Percentiles rank a stretch among this genome's conserved stretches.
Evolutionary conservation across 1,284 basidiomycete species (phyloP).

Genomic region (Malassezia vespertilionis): DNA sequence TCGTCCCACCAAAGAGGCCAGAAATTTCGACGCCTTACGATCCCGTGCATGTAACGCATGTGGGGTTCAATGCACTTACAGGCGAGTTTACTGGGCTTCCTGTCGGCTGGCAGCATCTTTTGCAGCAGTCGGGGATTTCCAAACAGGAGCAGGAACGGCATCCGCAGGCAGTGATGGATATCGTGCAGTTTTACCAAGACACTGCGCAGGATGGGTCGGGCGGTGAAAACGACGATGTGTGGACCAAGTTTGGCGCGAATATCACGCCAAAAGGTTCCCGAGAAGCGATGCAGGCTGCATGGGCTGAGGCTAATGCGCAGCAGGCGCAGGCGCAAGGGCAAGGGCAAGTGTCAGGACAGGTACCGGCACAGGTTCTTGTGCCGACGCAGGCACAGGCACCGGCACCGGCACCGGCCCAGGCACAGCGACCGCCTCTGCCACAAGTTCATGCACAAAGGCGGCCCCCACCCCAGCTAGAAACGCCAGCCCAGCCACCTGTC

Average conservation of each 20-base stretch:
- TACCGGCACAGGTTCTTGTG: too few relatives aligned
- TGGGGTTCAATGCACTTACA: conserved; percentile 96
- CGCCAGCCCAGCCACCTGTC: too few relatives aligned
- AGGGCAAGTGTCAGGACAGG: too few relatives aligned
- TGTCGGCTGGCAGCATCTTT: conserved; percentile 95
- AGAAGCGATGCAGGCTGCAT: too few relatives aligned
- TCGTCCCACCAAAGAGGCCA: conserved; percentile 66
- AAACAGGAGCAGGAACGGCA: conserved; percentile 91
- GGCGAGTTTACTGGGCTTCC: conserved; percentile 85
- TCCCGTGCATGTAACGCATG: conserved; percentile 98
- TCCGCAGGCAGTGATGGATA: conserved; percentile 95
- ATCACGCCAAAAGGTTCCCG: too few relatives aligned
- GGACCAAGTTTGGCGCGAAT: conserved; percentile 45
- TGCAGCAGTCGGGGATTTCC: conserved; percentile 92
- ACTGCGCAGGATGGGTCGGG: conserved; percentile 41
- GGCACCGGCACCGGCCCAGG: too few relatives aligned
- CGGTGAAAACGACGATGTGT: conserved; percentile 40
- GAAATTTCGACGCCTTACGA: conserved; percentile 96
- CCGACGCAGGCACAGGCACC: too few relatives aligned
- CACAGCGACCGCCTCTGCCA: too few relatives aligned
- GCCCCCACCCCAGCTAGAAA: too few relatives aligned
- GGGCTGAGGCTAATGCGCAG: too few relatives aligned
- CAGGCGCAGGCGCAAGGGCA: too few relatives aligned
- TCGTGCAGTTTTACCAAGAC: conserved; percentile 96
- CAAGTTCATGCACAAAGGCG: too few relatives aligned